Evolutionary conservation across 1,284 basidiomycete species (phyloP).

Genomic region (Microbotryomycetes sp.): DNA sequence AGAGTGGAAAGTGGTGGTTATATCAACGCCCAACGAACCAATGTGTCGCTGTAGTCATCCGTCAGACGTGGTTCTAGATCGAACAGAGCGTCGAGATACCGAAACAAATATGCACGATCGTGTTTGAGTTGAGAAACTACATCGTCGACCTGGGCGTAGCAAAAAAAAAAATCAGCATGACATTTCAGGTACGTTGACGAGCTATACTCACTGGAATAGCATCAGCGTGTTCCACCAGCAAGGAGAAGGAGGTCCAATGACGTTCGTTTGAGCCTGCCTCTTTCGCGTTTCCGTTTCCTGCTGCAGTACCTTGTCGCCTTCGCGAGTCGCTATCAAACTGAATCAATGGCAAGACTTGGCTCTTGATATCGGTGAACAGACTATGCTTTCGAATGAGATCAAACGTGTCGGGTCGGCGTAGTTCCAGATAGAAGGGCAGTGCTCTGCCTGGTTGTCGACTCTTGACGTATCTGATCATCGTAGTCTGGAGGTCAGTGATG

Average conservation of each 20-base stretch:
- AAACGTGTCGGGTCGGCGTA: constrained; percentile 84
- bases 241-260: neutral
- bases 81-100: constrained; percentile 87
- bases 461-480: constrained; percentile 59
- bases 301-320: constrained; percentile 47
- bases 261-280: too few species aligned
- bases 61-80: constrained; percentile 77
- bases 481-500: constrained; percentile 3
- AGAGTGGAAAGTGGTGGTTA: neutral
- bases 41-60: constrained; percentile 73
- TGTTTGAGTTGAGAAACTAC: constrained; percentile 80
- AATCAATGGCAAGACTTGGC: constrained; percentile 83
- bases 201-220: constrained; percentile 73
- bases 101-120: constrained; percentile 75
- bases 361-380: constrained; percentile 88
- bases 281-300: neutral
- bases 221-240: constrained; percentile 82
- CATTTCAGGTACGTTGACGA: neutral
- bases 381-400: constrained; percentile 91
- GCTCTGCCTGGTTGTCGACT: constrained; percentile 93
- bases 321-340: constrained; percentile 89
- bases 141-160: constrained; percentile 58
- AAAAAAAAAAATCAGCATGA: neutral
- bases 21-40: constrained; percentile 48
- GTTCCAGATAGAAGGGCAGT: constrained; percentile 75